phyloP scores from a whole-genome alignment of 2,329 filamentous ascomycete species.

The Fusarium duplospermum region DNA sequence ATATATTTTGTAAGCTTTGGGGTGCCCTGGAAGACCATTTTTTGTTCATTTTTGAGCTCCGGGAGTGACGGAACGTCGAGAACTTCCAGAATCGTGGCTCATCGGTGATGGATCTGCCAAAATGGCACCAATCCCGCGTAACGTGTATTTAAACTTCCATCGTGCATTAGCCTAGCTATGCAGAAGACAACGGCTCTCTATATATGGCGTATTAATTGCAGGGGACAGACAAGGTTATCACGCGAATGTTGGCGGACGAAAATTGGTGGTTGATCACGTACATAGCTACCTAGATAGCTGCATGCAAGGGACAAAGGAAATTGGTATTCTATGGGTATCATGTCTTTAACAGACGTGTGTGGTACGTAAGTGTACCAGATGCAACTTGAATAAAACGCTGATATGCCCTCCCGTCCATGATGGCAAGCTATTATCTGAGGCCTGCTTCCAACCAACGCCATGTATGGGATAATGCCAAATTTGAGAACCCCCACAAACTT shows the following conservation, averaged over 20 bases:
- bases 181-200: background rate
- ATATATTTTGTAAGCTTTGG: background rate
- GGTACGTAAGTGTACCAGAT: constrained; percentile 25
- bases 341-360: constrained; percentile 23
- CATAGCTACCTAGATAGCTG: background rate
- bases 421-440: constrained; percentile 13
- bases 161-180: background rate
- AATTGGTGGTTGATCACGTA: background rate
- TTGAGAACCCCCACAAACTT: background rate
- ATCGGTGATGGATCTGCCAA: background rate
- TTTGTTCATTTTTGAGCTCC: background rate
- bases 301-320: background rate
- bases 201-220: background rate
- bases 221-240: background rate
- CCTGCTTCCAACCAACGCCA: constrained; percentile 24
- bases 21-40: background rate
- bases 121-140: background rate
- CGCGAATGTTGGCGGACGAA: background rate
- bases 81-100: background rate
- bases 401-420: constrained; percentile 21
- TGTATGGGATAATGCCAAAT: constrained; percentile 15
- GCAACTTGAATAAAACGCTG: constrained; percentile 30
- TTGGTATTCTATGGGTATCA: constrained; percentile 41
- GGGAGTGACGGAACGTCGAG: background rate
- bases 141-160: background rate